Percentiles rank a stretch among this genome's conserved stretches.
Conservation (phyloP, 176 grass and related monocot genomes). For the Aegilops sharonensis region DNA sequence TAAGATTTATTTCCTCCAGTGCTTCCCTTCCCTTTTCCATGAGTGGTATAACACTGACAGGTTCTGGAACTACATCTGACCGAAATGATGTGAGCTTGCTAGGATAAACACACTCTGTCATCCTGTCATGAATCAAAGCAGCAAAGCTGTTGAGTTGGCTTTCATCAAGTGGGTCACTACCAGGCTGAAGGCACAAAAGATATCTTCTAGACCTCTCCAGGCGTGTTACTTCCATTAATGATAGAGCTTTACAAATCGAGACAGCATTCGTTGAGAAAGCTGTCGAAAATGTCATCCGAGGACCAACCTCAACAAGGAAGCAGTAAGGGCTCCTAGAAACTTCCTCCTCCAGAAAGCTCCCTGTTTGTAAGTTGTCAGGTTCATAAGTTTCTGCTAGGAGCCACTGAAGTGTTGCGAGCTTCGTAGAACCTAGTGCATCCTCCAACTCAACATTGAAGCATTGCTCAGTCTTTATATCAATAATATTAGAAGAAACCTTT, state of each 20-base stretch:
- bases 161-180: conserved; percentile 52
- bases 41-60: conserved; percentile 61
- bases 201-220: conserved; percentile 84
- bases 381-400: conserved; percentile 85
- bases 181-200: conserved; percentile 55
- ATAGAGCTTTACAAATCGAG: conserved; percentile 75
- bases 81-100: conserved; percentile 62
- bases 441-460: conserved; percentile 80
- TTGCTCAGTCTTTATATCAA: conserved; percentile 66
- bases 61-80: conserved; percentile 55
- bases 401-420: conserved; percentile 71
- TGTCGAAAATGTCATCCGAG: conserved; percentile 84
- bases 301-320: conserved; percentile 73
- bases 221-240: conserved; percentile 67
- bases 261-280: conserved; percentile 87
- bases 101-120: conserved; percentile 87
- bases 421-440: conserved; percentile 33
- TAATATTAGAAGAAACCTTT: conserved; percentile 68
- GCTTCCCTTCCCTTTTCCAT: conserved; percentile 74
- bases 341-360: conserved; percentile 70
- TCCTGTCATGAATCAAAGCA: conserved; percentile 84
- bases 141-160: conserved; percentile 57
- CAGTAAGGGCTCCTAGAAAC: conserved; percentile 11
- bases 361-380: conserved; percentile 59
- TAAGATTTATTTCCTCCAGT: conserved; percentile 89